Conservation (phyloP, 441 rosid species). For the Adansonia rubrostipa region DNA sequence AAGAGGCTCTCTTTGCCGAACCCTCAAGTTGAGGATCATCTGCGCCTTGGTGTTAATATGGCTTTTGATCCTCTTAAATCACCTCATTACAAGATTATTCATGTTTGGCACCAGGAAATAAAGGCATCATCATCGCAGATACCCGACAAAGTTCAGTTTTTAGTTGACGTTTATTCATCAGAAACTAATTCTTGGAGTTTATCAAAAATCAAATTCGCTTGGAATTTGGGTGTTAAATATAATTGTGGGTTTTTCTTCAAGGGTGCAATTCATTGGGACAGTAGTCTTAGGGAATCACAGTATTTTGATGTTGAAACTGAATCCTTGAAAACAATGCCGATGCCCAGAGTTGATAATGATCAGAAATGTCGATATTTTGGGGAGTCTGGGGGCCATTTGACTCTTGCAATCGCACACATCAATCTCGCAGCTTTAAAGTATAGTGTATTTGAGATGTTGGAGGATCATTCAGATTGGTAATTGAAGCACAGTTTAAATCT, state of each 20-base stretch:
- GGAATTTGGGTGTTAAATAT: neutral
- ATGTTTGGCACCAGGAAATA: neutral
- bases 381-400: neutral
- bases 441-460: neutral
- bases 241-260: neutral
- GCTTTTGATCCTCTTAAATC: slow-evolving; percentile 9
- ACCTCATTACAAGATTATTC: neutral
- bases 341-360: neutral
- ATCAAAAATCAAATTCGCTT: neutral
- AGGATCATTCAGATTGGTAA: neutral
- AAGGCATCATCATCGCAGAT: neutral
- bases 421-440: neutral
- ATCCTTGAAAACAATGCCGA: neutral
- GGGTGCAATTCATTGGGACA: too few species aligned
- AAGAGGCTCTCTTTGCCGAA: neutral
- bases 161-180: neutral
- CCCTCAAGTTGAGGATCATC: too few species aligned
- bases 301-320: neutral
- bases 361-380: neutral
- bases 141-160: neutral
- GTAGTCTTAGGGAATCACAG: neutral
- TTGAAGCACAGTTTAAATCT: neutral
- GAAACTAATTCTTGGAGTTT: neutral
- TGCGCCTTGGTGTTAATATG: neutral
- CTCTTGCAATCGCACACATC: neutral